phyloP scores from a whole-genome alignment of 1,284 basidiomycete species.

The Heterobasidion annosum region DNA sequence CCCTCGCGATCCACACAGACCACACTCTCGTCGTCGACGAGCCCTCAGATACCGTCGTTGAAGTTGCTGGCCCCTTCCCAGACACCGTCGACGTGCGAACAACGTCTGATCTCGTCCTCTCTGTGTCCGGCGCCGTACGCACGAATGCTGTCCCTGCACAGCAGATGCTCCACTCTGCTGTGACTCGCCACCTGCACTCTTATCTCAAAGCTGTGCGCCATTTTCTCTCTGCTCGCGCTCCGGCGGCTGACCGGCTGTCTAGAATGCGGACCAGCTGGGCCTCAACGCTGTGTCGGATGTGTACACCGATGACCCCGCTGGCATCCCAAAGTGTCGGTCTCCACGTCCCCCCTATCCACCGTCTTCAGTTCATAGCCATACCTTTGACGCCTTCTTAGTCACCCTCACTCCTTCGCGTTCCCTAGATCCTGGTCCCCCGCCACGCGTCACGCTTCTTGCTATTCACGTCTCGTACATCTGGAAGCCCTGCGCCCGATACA shows the following conservation, averaged over 20 bases:
- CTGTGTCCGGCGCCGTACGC: conserved; percentile 44
- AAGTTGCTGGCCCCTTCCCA: conserved; percentile 30
- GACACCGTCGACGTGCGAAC: conserved; percentile 41
- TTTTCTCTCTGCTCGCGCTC: neutral
- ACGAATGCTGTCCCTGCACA: conserved; percentile 27
- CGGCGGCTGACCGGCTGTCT: neutral
- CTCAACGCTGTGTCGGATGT: conserved; percentile 44
- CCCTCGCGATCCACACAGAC: conserved; percentile 8
- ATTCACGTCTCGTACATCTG: conserved; percentile 12
- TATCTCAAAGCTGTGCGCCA: conserved; percentile 41
- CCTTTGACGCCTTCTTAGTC: conserved; percentile 3
- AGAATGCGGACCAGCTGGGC: conserved; percentile 53
- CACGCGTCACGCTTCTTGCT: conserved; percentile 4
- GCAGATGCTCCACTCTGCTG: conserved; percentile 37
- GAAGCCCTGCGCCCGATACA: conserved; percentile 3
- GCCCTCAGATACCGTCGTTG: conserved; percentile 21
- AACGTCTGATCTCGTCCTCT: conserved; percentile 39
- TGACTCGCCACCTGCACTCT: conserved; percentile 36
- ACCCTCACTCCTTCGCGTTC: conserved; percentile 6
- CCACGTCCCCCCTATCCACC: neutral
- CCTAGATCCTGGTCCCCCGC: neutral
- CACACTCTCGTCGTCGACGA: conserved; percentile 27
- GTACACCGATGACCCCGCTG: neutral
- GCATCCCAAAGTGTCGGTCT: conserved; percentile 7
- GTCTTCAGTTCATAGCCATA: neutral